Evolutionary conservation across 371 early-diverging fungal genomes (phyloP), one percentile per base, ranked within the genome.

Genomic region (Mortierella sp.): DNA sequence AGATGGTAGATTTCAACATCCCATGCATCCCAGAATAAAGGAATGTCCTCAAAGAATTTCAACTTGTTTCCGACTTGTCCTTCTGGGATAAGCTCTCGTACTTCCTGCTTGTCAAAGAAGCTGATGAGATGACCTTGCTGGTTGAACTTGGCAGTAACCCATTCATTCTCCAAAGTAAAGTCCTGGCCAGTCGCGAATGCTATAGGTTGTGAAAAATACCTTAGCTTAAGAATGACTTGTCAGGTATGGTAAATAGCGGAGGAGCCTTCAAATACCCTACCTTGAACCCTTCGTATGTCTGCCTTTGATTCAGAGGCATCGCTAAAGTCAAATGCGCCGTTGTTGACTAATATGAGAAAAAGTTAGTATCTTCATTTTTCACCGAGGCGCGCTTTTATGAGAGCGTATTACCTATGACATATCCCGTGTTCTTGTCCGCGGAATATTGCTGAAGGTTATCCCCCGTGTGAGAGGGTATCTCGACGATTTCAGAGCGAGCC

Each of bases 1-100:
- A 95, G 85, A 77, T 95, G 95, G 79, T 95, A 96, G 8, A 96
- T 89, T 71, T 98, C 97, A 15, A 95, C 93, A 77, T 93, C 90
- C 88, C 86, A 87, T 4, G 82, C 85, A 62, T 84, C 84, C 86
- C 86, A 86, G 66, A 72, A 86, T 23, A 84, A 57, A 8, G 86
- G 86, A 9, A 76, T 88, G 86, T 99, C 98, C 58, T 97, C 97
- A 76, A 91, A 96, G 15, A 96, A 68, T 42, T 87, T 86, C 59
- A 98, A 87, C 10, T 90, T 84, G 84, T 98, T 98, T n/a, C 92
- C 96, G 3, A 68, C 68, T n/a, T 75, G 63, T 0, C 90, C 91
- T 22, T 84, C 56, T 0, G 91, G 89, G 23, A 97, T 85, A 22
- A 93, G 74, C 77, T 96, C 92, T 4, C 95, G 94, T 43, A 89